Percentiles rank a stretch among this genome's conserved stretches.
Evolutionary conservation across 148 eudicot genomes (phyloP).

Genomic region (Euryodendron excelsum): DNA sequence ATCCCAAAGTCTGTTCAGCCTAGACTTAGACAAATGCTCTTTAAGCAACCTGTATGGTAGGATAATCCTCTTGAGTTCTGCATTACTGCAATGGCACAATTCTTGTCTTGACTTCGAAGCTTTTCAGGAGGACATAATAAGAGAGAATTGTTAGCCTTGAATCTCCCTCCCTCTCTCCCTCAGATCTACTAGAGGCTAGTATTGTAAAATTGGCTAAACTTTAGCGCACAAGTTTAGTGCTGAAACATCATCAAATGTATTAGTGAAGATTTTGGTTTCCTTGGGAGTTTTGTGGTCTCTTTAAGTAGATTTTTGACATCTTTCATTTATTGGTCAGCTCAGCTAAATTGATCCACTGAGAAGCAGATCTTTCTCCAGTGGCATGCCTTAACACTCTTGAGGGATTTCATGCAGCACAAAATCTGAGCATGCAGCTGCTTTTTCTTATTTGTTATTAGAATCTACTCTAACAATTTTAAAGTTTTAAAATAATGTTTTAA

Average conservation of each 20-base stretch:
- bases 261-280: neutral
- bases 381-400: neutral
- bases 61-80: neutral
- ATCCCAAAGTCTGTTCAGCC: neutral
- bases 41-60: neutral
- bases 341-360: neutral
- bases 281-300: neutral
- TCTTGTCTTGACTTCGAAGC: neutral
- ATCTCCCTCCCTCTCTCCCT: neutral
- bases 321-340: neutral
- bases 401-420: conserved; percentile 4
- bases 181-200: too few relatives aligned
- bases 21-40: neutral
- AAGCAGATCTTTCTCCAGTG: neutral
- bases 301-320: neutral
- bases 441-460: neutral
- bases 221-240: too few relatives aligned
- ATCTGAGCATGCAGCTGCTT: neutral
- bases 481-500: too few relatives aligned
- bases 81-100: too few relatives aligned
- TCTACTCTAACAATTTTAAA: too few relatives aligned
- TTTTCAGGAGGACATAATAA: neutral
- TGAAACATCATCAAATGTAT: neutral
- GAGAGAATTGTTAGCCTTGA: too few relatives aligned
- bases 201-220: too few relatives aligned